Evolutionary conservation across 2,329 filamentous ascomycete genomes (phyloP).

Genomic region (Epichloe sibirici): DNA sequence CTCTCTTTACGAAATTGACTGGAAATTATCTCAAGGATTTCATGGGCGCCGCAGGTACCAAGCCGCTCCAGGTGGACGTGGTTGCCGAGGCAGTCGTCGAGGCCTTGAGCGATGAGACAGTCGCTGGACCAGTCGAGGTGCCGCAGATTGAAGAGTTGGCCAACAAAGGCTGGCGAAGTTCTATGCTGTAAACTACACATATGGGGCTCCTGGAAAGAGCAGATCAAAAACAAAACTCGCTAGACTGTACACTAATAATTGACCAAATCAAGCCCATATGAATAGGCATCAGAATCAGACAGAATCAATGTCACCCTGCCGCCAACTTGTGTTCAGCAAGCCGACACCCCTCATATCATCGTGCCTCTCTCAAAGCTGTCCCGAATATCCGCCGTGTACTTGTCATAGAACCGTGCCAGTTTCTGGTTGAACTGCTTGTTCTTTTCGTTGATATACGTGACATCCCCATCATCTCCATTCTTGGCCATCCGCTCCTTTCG

Average conservation of each 20-base stretch:
- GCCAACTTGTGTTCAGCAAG: not conserved
- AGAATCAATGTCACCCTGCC: too few relatives aligned
- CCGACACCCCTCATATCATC: slow-evolving; percentile 53
- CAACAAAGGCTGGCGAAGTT: slow-evolving; percentile 73
- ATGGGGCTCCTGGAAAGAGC: not conserved
- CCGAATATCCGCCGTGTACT: slow-evolving; percentile 92
- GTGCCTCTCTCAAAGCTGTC: slow-evolving; percentile 97
- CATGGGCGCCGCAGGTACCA: slow-evolving; percentile 71
- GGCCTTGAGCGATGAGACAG: slow-evolving; percentile 60
- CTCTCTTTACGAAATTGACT: slow-evolving; percentile 63
- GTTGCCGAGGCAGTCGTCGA: slow-evolving; percentile 88
- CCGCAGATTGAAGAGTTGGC: slow-evolving; percentile 72
- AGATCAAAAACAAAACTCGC: slow-evolving; percentile 9
- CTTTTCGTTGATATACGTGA: slow-evolving; percentile 99
- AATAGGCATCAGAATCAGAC: slow-evolving; percentile 3
- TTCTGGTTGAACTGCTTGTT: slow-evolving; percentile 99
- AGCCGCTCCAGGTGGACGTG: slow-evolving; percentile 75
- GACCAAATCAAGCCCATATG: not conserved
- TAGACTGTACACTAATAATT: slow-evolving; percentile 21
- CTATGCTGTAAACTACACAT: slow-evolving; percentile 57
- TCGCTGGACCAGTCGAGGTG: slow-evolving; percentile 66
- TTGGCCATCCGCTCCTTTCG: slow-evolving; percentile 64
- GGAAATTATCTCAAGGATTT: slow-evolving; percentile 64
- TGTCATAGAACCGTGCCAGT: slow-evolving; percentile 90
- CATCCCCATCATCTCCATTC: slow-evolving; percentile 76